Evolutionary conservation across 2,329 filamentous ascomycete species (phyloP).

Genomic region (Zymoseptoria tritici): DNA sequence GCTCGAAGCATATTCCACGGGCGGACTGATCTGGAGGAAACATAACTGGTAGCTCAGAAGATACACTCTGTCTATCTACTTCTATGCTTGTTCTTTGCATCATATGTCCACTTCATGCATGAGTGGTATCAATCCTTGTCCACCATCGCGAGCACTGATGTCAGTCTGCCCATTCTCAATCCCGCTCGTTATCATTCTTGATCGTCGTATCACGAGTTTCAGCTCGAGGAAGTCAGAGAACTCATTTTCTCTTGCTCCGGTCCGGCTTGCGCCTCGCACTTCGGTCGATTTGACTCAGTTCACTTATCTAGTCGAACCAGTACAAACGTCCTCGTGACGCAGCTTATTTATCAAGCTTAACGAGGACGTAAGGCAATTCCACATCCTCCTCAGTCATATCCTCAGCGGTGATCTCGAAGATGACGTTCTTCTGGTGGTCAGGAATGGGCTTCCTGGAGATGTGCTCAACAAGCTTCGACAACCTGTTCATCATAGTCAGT

Average conservation of each 20-base stretch:
- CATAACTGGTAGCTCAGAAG: neutral
- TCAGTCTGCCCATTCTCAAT: neutral
- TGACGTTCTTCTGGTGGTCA: constrained; percentile 85
- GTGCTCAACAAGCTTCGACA: constrained; percentile 79
- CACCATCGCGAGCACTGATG: neutral
- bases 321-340: neutral
- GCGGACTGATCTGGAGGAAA: too few relatives aligned
- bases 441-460: constrained; percentile 91
- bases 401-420: constrained; percentile 92
- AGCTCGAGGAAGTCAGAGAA: neutral
- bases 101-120: neutral
- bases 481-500: constrained; percentile 44
- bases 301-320: too few relatives aligned
- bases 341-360: constrained; percentile 54
- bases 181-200: neutral
- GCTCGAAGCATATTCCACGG: too few relatives aligned
- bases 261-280: too few relatives aligned
- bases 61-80: neutral
- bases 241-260: neutral
- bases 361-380: constrained; percentile 93
- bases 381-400: constrained; percentile 75
- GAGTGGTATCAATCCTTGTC: neutral
- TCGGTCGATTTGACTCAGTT: too few relatives aligned
- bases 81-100: neutral
- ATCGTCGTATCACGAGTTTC: neutral